Evolutionary conservation across 805 yeast genomes (phyloP).

Genomic region (Cyberlindnera meyerae): DNA sequence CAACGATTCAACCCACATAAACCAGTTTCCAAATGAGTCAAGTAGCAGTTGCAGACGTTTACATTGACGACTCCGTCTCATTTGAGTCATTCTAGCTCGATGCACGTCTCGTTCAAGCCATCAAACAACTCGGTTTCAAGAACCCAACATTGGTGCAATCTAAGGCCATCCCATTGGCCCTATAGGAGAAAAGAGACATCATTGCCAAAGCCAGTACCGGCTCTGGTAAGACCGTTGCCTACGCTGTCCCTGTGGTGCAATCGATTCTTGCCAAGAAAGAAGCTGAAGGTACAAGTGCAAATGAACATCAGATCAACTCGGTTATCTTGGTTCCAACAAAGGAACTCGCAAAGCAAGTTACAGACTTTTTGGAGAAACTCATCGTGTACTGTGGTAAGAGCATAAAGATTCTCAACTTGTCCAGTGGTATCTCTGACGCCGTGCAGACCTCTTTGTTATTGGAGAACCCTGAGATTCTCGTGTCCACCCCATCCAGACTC

Average conservation of each 20-base stretch:
- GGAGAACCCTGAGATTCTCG: constrained; percentile 73
- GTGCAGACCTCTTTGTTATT: constrained; percentile 66
- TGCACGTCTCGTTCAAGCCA: constrained; percentile 77
- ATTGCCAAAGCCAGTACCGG: constrained; percentile 95
- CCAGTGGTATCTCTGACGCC: constrained; percentile 57
- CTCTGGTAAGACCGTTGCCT: constrained; percentile 92
- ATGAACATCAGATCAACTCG: constrained; percentile 25
- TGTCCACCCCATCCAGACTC: constrained; percentile 84
- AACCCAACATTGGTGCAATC: constrained; percentile 91
- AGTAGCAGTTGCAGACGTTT: constrained; percentile 59
- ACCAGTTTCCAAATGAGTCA: constrained; percentile 4
- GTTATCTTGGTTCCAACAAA: constrained; percentile 88
- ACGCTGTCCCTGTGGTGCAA: constrained; percentile 81
- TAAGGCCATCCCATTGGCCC: constrained; percentile 85
- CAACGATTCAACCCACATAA: too few species aligned
- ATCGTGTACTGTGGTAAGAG: constrained; percentile 65
- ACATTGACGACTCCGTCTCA: constrained; percentile 61
- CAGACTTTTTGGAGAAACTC: constrained; percentile 62
- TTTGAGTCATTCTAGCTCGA: constrained; percentile 81
- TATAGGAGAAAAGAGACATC: constrained; percentile 85
- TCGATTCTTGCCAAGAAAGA: constrained; percentile 48
- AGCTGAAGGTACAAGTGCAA: constrained; percentile 25
- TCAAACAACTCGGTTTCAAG: constrained; percentile 70
- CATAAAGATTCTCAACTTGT: constrained; percentile 60
- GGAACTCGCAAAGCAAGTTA: constrained; percentile 85